Conservation (phyloP, 306 rosid genomes). For the Cicer bijugum region DNA sequence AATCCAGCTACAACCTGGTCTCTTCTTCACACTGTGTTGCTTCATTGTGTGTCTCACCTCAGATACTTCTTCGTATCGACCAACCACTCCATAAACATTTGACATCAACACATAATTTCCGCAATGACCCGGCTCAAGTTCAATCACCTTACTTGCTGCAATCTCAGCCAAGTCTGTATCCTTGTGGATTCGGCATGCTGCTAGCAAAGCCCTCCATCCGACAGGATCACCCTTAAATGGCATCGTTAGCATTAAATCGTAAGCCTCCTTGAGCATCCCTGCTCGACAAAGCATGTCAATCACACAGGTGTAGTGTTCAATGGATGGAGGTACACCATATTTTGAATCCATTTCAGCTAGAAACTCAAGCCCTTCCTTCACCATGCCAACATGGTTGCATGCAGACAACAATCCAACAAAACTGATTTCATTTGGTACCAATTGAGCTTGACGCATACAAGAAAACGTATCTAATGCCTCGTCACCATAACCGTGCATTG, state of each 20-base stretch:
- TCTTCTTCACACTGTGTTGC: constrained; percentile 76
- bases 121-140: constrained; percentile 73
- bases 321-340: constrained; percentile 65
- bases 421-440: constrained; percentile 64
- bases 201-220: constrained; percentile 81
- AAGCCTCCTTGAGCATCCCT: constrained; percentile 68
- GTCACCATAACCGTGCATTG: constrained; percentile 68
- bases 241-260: constrained; percentile 57
- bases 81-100: constrained; percentile 68
- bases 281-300: constrained; percentile 89
- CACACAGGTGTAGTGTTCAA: constrained; percentile 84
- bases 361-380: constrained; percentile 66
- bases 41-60: constrained; percentile 73
- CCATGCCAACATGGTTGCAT: constrained; percentile 78
- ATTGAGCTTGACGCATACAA: constrained; percentile 57
- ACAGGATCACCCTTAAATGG: constrained; percentile 70
- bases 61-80: constrained; percentile 71
- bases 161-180: constrained; percentile 67
- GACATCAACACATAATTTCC: constrained; percentile 83
- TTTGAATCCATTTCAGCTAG: constrained; percentile 62
- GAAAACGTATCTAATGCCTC: constrained; percentile 63
- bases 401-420: constrained; percentile 76
- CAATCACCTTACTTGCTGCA: constrained; percentile 62
- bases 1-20: constrained; percentile 88
- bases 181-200: constrained; percentile 73